Evolutionary conservation across 192 early-diverging fungal species (phyloP).

Genomic region (Coemansia sp.): DNA sequence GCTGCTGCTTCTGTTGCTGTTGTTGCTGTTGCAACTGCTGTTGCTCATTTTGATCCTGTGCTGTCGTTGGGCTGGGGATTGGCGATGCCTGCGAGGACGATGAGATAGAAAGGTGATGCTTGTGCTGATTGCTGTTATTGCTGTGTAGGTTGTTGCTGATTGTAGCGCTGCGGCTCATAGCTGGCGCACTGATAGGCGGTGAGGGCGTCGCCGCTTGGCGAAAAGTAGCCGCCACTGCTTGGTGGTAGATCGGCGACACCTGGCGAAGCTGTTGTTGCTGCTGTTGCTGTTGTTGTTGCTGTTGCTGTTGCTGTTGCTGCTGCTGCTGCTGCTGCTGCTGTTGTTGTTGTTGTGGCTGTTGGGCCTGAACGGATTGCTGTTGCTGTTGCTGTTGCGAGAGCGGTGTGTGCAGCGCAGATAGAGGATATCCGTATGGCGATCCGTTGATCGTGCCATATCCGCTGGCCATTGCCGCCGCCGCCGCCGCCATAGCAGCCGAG

Average conservation of each 20-base stretch:
- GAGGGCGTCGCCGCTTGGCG: constrained; percentile 34
- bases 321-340: constrained; percentile 19
- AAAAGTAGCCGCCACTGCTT: constrained; percentile 12
- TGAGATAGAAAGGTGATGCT: constrained; percentile 26
- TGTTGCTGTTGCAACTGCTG: constrained; percentile 5
- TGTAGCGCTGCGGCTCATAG: constrained; percentile 14
- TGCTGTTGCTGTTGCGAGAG: constrained; percentile 12
- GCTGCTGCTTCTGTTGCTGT: constrained; percentile 1
- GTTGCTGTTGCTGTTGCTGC: constrained; percentile 12
- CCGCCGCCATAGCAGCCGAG: constrained; percentile 24
- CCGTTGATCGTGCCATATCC: constrained; percentile 22
- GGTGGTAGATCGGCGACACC: constrained; percentile 26
- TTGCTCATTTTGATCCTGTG: constrained; percentile 10
- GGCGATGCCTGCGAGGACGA: constrained; percentile 46
- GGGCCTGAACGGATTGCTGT: constrained; percentile 8
- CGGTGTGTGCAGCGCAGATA: constrained; percentile 15
- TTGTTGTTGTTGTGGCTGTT: constrained; percentile 16
- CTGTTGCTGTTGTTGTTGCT: constrained; percentile 7
- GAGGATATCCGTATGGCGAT: constrained; percentile 34
- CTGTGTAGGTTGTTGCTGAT: constrained; percentile 4
- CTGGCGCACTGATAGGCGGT: constrained; percentile 23
- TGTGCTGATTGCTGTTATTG: constrained; percentile 17
- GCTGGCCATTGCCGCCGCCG: constrained; percentile 16
- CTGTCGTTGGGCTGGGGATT: constrained; percentile 37
- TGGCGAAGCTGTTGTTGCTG: constrained; percentile 17